phyloP scores from a whole-genome alignment of 2,329 filamentous ascomycete genomes.

The Penicillium griseofulvum region DNA sequence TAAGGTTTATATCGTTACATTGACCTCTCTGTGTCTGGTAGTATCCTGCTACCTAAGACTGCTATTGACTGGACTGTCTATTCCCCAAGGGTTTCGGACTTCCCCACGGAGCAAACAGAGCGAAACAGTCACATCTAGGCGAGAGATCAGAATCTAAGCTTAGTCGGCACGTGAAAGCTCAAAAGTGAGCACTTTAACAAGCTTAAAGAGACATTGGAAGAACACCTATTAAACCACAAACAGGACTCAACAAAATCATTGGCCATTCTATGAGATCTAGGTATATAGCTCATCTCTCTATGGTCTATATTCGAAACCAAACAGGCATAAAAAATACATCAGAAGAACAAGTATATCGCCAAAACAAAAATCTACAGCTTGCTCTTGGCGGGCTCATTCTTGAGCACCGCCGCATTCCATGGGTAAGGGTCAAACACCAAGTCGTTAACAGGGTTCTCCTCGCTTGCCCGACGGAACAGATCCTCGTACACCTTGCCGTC shows the following conservation, averaged over 20 bases:
- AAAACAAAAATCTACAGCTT: constrained; percentile 33
- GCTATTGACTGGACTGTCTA: neutral
- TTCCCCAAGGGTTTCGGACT: neutral
- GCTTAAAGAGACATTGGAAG: too few relatives aligned
- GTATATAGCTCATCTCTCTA: constrained; percentile 7
- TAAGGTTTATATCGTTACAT: neutral
- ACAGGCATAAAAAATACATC: constrained; percentile 4
- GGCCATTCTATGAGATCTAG: constrained; percentile 6
- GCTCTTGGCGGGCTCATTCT: constrained; percentile 47
- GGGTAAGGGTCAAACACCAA: constrained; percentile 72
- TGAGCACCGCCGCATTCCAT: constrained; percentile 59
- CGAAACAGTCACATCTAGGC: neutral
- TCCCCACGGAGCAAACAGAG: neutral
- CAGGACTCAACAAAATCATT: neutral
- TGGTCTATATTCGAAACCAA: neutral
- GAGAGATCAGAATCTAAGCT: neutral
- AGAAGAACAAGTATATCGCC: constrained; percentile 5
- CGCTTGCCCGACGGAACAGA: constrained; percentile 68
- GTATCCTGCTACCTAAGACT: neutral
- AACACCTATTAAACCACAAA: neutral
- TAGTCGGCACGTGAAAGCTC: neutral
- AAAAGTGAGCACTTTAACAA: neutral
- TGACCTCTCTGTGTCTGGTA: neutral
- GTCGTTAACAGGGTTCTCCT: constrained; percentile 71
- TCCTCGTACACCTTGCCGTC: constrained; percentile 78